Evolutionary conservation across 202 grass and related monocot genomes (phyloP).

Genomic region (Schoenoplectus triqueter): DNA sequence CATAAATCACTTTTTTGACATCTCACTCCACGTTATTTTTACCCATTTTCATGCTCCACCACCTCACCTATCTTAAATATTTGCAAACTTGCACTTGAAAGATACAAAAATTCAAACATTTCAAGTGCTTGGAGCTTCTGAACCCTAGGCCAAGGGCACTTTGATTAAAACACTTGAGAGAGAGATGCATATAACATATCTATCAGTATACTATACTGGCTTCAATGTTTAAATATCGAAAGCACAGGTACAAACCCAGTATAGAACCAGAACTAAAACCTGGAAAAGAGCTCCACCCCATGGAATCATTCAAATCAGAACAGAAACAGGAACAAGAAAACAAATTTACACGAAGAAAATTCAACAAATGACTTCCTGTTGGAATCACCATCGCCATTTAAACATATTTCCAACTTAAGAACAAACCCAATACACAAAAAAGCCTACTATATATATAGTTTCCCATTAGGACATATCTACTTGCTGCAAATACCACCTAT

Average conservation of each 20-base stretch:
- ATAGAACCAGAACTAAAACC: conserved; percentile 30
- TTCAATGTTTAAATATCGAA: conserved; percentile 19
- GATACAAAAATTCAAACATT: background rate
- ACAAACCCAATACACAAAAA: conserved; percentile 42
- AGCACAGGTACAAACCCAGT: conserved; percentile 16
- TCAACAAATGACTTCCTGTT: conserved; percentile 37
- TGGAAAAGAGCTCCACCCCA: conserved; percentile 31
- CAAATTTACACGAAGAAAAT: conserved; percentile 39
- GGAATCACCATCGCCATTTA: conserved; percentile 29
- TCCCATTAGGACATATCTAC: background rate
- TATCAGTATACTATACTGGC: background rate
- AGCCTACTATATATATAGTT: conserved; percentile 12
- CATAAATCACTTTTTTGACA: background rate
- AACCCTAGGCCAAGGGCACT: conserved; percentile 13
- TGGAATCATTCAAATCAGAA: conserved; percentile 37
- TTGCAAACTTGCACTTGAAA: background rate
- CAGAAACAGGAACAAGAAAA: conserved; percentile 19
- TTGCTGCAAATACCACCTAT: conserved; percentile 23
- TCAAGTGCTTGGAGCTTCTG: background rate
- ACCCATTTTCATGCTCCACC: conserved; percentile 16
- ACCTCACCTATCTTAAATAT: background rate
- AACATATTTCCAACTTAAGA: conserved; percentile 33
- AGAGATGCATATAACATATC: background rate
- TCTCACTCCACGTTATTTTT: background rate
- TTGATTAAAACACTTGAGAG: background rate